These are phyloP conservation scores for Cadophora sp. DNA, from an alignment of 2,329 filamentous ascomycete species.

Conservation along the genomic window DNA sequence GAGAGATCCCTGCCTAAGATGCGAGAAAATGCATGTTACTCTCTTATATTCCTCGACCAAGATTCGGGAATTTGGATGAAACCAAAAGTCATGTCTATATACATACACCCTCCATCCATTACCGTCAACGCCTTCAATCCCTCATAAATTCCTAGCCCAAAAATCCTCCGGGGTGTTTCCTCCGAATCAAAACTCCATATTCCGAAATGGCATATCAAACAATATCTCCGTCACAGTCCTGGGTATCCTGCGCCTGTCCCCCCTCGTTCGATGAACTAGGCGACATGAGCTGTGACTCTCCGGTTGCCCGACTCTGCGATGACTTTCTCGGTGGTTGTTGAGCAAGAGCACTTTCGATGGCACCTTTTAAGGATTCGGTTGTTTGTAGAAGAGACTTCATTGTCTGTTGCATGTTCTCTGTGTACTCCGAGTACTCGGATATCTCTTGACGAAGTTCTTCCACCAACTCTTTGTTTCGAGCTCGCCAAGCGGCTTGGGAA, in stretches of 20 bases:
- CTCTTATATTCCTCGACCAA: too few relatives aligned
- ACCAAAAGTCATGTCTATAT: not conserved
- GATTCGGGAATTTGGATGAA: not conserved
- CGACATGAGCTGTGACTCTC: slow-evolving; percentile 20
- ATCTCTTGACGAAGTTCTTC: slow-evolving; percentile 28
- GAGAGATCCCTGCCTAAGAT: too few relatives aligned
- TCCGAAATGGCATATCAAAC: not conserved
- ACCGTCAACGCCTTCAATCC: not conserved
- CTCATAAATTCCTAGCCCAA: too few relatives aligned
- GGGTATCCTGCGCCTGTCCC: not conserved
- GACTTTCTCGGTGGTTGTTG: slow-evolving; percentile 1
- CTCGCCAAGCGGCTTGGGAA: slow-evolving; percentile 24
- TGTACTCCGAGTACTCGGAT: slow-evolving; percentile 24
- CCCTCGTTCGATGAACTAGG: slow-evolving; percentile 12
- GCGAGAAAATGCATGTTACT: too few relatives aligned
- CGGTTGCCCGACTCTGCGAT: not conserved
- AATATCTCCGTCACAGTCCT: slow-evolving; percentile 8
- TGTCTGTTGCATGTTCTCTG: slow-evolving; percentile 24
- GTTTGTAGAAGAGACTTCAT: slow-evolving; percentile 21
- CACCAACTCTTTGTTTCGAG: slow-evolving; percentile 26
- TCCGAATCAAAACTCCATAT: not conserved
- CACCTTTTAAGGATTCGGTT: slow-evolving; percentile 21
- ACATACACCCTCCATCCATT: not conserved
- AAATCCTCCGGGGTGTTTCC: not conserved
- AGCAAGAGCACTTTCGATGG: slow-evolving; percentile 20